Evolutionary conservation across 306 rosid species (phyloP).

Genomic region (Trifolium fragiferum): DNA sequence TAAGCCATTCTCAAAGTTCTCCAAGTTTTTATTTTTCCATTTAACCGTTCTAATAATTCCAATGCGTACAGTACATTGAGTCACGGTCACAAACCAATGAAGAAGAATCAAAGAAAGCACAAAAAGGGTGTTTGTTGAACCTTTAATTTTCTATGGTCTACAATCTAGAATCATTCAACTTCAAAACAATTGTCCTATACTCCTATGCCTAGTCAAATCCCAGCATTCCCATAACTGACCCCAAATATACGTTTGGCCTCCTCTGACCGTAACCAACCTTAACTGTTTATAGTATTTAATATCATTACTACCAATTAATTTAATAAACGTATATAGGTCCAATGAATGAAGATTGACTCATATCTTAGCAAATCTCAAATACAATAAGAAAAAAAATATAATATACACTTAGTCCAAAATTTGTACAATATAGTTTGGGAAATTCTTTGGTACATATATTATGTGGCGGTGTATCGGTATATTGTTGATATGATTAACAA

Average conservation of each 20-base stretch:
- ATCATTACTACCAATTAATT: neutral
- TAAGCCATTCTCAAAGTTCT: too few species aligned
- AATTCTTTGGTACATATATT: too few species aligned
- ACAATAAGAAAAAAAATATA: too few species aligned
- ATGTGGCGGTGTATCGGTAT: too few species aligned
- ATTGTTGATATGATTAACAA: too few species aligned
- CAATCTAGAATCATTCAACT: conserved; percentile 21
- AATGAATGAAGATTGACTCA: too few species aligned
- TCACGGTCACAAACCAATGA: conserved; percentile 5
- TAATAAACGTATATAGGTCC: neutral
- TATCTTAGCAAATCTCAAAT: too few species aligned
- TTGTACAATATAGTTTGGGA: too few species aligned
- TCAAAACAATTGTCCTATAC: neutral
- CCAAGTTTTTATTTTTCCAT: too few species aligned
- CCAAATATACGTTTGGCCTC: conserved; percentile 49
- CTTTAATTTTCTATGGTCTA: neutral
- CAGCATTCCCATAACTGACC: conserved; percentile 7
- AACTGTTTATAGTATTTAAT: neutral
- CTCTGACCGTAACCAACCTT: conserved; percentile 42
- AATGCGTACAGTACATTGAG: conserved; percentile 5
- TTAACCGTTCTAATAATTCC: conserved; percentile 17
- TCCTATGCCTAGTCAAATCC: conserved; percentile 40
- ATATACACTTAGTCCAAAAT: too few species aligned
- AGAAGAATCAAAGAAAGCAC: conserved; percentile 13
- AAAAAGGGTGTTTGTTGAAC: conserved; percentile 17